Evolutionary conservation across 2,329 filamentous ascomycete species (phyloP), one percentile per base, ranked within the genome.

Genomic region (Drechslerella dactyloides): DNA sequence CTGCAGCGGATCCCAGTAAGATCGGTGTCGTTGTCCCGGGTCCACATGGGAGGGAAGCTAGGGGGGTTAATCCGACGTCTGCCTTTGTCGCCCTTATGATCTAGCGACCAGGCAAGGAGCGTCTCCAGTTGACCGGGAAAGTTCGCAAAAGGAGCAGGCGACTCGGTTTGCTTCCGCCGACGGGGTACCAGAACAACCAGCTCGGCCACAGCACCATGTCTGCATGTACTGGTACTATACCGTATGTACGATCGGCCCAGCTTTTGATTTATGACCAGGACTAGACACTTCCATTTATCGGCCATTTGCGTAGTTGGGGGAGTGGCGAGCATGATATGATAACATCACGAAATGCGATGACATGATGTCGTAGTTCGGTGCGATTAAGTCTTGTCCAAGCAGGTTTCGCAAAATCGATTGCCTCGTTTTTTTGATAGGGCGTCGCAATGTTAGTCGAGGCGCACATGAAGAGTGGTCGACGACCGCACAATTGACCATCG

Each of bases 11-110:
- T 42, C 66, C 66, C 54, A 64, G 66, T 51, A 70, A 70, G 66
- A 64, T 70, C 66, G 59, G 66, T 69, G 65, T 64, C 59, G 66
- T 70, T 70, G 59, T 60, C 63, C 66, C 66, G 66, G 66, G 66
- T 70, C 66, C 66, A 64, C 66, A 70, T 63, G 66, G 59, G 66
- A 70, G 66, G 66, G 59, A 70, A 70, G 59, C 59, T 63, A 51
- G 66, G 66, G 64, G 56, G 65, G 66, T 70, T 70, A 70, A 70
- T 70, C 66, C 66, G 66, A 70, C 64, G 66, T 59, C 48, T 64
- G 59, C 35, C 48, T 64, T 40, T 64, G 59, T 42, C 13, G 37
- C 59, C 55, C 59, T 70, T 70, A 70, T 64, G 59, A 53, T 69
- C 60, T 70, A 63, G 66, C 66, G 59, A 64, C 54, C 56, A 70